These are phyloP conservation scores for Drechmeria coniospora DNA, from an alignment of 2,329 filamentous ascomycete genomes.

Conservation along the genomic window DNA sequence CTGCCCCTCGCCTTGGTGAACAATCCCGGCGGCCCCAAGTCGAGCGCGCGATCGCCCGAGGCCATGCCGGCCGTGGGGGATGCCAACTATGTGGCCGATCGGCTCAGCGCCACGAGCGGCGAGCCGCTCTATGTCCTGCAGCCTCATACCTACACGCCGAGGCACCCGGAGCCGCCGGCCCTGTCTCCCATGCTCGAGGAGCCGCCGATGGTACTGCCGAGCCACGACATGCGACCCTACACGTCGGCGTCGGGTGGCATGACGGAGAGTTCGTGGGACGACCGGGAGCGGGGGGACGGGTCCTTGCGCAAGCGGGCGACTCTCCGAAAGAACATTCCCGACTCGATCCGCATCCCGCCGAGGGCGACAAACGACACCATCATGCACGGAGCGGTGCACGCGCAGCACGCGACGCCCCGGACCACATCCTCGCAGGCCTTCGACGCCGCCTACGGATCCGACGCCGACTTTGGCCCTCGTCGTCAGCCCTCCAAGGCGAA, in stretches of 20 bases:
- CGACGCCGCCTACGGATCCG: slow-evolving; percentile 34
- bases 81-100: slow-evolving; percentile 5
- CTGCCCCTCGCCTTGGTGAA: slow-evolving; percentile 5
- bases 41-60: too few relatives aligned
- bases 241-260: too few relatives aligned
- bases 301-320: slow-evolving; percentile 40
- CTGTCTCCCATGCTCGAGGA: slow-evolving; percentile 1
- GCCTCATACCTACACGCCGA: slow-evolving; percentile 40
- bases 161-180: slow-evolving; percentile 1
- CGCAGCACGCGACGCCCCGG: slow-evolving; percentile 17
- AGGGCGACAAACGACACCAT: slow-evolving; percentile 10
- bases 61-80: too few relatives aligned
- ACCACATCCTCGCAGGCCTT: slow-evolving; percentile 14
- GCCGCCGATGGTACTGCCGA: too few relatives aligned
- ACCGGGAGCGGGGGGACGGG: slow-evolving; percentile 17
- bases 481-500: slow-evolving; percentile 17
- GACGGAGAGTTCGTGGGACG: too few relatives aligned
- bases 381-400: too few relatives aligned
- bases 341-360: slow-evolving; percentile 38
- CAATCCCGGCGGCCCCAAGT: too few relatives aligned
- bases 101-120: slow-evolving; percentile 9
- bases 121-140: slow-evolving; percentile 37
- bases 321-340: slow-evolving; percentile 33
- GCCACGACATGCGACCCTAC: too few relatives aligned
- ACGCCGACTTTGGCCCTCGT: slow-evolving; percentile 24